Conservation (phyloP, 768 basidiomycete species). For the Podaxis sp. region DNA sequence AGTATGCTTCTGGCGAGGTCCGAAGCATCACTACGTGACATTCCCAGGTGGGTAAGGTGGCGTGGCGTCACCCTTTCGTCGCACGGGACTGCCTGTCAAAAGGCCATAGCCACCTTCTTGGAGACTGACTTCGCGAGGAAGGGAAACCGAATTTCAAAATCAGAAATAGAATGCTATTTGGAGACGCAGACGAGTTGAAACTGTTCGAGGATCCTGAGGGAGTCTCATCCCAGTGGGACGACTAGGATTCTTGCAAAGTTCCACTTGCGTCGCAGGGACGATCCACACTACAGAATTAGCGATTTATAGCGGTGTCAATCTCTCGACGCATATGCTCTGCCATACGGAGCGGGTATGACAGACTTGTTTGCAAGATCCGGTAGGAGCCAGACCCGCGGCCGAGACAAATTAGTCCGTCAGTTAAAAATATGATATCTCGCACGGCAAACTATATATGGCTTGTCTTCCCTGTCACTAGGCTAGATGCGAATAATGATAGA, state of each 20-base stretch:
- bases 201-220: no score
- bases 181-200: neutral
- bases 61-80: neutral
- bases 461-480: neutral
- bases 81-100: neutral
- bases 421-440: neutral
- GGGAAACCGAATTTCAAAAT: conserved; percentile 4
- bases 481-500: neutral
- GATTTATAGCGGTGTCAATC: no score
- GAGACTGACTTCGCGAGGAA: neutral
- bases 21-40: neutral
- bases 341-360: neutral
- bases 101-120: neutral
- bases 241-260: no score
- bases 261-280: no score
- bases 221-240: no score
- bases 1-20: neutral
- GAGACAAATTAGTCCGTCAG: neutral
- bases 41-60: neutral
- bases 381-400: neutral
- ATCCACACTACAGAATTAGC: no score
- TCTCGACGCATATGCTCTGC: no score
- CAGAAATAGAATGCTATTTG: neutral
- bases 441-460: neutral
- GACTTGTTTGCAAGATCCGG: neutral